Evolutionary conservation across 2,329 filamentous ascomycete species (phyloP).

Genomic region (Neocatenulostroma microsporum): DNA sequence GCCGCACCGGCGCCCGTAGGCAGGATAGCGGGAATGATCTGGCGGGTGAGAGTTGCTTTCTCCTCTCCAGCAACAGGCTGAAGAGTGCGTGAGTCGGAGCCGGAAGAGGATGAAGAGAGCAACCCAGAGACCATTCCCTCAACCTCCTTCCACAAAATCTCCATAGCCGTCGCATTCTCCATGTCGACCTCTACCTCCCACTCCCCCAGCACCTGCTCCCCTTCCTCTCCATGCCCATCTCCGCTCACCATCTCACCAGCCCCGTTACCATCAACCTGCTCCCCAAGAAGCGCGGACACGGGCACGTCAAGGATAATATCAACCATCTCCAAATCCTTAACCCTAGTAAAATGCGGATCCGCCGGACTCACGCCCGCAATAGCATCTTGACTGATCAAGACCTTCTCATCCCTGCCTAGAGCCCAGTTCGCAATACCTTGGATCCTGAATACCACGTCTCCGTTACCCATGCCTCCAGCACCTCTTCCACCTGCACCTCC

Average conservation of each 20-base stretch:
- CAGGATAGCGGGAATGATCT: constrained; percentile 42
- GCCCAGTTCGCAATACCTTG: constrained; percentile 73
- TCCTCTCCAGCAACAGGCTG: too few relatives aligned
- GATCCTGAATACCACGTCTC: constrained; percentile 60
- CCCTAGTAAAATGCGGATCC: constrained; percentile 75
- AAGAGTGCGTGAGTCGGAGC: too few relatives aligned
- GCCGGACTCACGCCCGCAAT: constrained; percentile 59
- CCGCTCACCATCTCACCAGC: neutral
- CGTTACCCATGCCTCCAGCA: too few relatives aligned
- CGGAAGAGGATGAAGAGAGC: too few relatives aligned
- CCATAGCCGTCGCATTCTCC: constrained; percentile 3
- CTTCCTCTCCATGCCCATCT: neutral
- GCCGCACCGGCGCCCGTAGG: constrained; percentile 58
- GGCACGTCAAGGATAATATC: constrained; percentile 60
- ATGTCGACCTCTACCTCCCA: neutral
- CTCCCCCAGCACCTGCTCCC: neutral
- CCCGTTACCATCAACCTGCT: too few relatives aligned
- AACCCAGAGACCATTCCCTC: constrained; percentile 11
- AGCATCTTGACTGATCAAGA: constrained; percentile 69
- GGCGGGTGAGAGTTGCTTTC: constrained; percentile 24
- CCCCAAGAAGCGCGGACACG: too few relatives aligned
- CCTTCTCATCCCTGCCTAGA: constrained; percentile 78
- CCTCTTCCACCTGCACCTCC: constrained; percentile 29
- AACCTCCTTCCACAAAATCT: constrained; percentile 4
- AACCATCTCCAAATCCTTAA: constrained; percentile 64